Evolutionary conservation across 2,329 filamentous ascomycete genomes (phyloP).

Genomic region (Celoporthe dispersa): DNA sequence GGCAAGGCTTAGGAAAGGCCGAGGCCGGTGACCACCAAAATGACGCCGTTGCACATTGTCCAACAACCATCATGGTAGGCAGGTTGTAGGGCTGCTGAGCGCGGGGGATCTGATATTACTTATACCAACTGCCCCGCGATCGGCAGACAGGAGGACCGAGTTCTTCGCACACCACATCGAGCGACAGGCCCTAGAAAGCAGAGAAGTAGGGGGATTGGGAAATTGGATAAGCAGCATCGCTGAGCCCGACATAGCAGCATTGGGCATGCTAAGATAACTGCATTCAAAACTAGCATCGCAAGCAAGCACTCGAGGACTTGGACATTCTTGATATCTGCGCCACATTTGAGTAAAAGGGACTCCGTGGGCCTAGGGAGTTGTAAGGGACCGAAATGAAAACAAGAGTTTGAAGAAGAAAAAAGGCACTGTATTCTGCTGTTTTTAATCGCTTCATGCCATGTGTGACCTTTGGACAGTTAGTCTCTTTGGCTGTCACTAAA

Average conservation of each 20-base stretch:
- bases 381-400: conserved; percentile 12
- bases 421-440: no score
- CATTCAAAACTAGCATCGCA: neutral
- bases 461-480: neutral
- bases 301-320: neutral
- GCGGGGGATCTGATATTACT: neutral
- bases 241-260: neutral
- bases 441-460: neutral
- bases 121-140: neutral
- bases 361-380: conserved; percentile 15
- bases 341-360: neutral
- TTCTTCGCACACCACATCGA: neutral
- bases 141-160: neutral
- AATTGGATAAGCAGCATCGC: neutral
- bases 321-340: neutral
- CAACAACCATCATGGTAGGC: neutral
- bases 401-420: neutral
- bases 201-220: neutral
- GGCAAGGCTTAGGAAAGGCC: no score
- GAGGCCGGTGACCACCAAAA: neutral
- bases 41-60: neutral
- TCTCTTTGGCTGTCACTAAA: neutral
- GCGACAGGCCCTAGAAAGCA: neutral
- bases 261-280: neutral
- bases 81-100: neutral